Evolutionary conservation across 1,284 basidiomycete genomes (phyloP).

Genomic region (Sporisorium reilianum): DNA sequence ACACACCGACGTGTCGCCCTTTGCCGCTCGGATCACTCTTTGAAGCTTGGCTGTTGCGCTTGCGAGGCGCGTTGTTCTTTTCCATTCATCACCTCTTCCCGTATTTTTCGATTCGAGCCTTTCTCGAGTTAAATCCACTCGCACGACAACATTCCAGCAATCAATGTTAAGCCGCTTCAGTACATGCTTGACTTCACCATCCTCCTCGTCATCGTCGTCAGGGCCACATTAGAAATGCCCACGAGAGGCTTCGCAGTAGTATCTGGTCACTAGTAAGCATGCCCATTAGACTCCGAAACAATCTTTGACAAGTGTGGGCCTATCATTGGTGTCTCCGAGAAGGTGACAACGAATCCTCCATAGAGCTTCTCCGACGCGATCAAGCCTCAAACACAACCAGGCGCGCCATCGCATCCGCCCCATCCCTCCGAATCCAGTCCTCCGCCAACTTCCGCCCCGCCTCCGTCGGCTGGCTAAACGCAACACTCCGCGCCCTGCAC

Average conservation of each 20-base stretch:
- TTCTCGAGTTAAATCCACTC: constrained; percentile 3
- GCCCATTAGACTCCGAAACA: too few relatives aligned
- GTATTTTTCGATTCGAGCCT: constrained; percentile 7
- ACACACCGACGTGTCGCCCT: neutral
- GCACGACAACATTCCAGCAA: constrained; percentile 20
- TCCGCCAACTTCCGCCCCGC: constrained; percentile 55
- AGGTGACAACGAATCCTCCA: neutral
- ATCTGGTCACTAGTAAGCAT: too few relatives aligned
- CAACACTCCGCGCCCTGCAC: constrained; percentile 44
- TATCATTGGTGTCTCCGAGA: neutral
- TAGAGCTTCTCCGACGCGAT: neutral
- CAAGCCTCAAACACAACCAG: constrained; percentile 48
- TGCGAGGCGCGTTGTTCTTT: neutral
- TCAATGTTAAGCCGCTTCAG: constrained; percentile 2
- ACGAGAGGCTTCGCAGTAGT: too few relatives aligned
- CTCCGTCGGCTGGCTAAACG: constrained; percentile 65
- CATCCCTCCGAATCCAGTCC: constrained; percentile 49
- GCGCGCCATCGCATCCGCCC: constrained; percentile 6
- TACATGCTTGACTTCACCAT: neutral
- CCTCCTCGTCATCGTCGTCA: neutral
- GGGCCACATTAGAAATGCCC: too few relatives aligned
- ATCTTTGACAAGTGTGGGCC: neutral
- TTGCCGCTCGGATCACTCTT: constrained; percentile 44
- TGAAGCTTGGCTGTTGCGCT: neutral
- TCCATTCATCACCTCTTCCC: neutral